Percentiles rank a stretch among this genome's conserved stretches.
Conservation (phyloP, 1,284 basidiomycete species). For the Irpex sp. region DNA sequence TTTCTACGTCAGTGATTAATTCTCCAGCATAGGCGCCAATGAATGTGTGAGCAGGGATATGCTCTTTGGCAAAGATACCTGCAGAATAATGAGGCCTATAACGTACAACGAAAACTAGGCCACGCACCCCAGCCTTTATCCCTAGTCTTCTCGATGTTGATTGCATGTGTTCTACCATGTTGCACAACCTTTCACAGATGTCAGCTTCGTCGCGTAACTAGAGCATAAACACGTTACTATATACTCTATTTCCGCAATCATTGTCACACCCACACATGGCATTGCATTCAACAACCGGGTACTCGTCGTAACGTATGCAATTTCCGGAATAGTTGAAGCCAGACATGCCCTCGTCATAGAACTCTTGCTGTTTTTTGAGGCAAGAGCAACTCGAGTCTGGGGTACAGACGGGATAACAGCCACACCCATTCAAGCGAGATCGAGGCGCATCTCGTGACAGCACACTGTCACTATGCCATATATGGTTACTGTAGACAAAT, state of each 20-base stretch:
- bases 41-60: conserved; percentile 68
- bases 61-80: conserved; percentile 71
- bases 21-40: conserved; percentile 87
- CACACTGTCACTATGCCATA: conserved; percentile 69
- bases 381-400: conserved; percentile 71
- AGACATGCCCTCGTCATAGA: conserved; percentile 27
- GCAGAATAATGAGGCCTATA: not conserved
- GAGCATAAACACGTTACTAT: conserved; percentile 19
- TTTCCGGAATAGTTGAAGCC: conserved; percentile 71
- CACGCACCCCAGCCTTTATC: conserved; percentile 79
- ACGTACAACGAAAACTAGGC: not conserved
- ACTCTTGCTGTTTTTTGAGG: conserved; percentile 50
- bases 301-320: conserved; percentile 37
- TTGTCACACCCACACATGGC: conserved; percentile 77
- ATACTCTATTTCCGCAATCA: conserved; percentile 73
- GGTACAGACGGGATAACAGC: conserved; percentile 71
- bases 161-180: conserved; percentile 61
- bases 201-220: not conserved
- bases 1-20: conserved; percentile 64
- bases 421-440: conserved; percentile 54
- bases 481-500: conserved; percentile 73
- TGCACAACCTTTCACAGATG: conserved; percentile 68
- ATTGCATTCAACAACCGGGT: conserved; percentile 87
- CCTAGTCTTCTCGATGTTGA: conserved; percentile 66
- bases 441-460: conserved; percentile 58